Base-by-base conservation (phyloP, 1,139 yeast species). In the Candida albicans region DNA sequence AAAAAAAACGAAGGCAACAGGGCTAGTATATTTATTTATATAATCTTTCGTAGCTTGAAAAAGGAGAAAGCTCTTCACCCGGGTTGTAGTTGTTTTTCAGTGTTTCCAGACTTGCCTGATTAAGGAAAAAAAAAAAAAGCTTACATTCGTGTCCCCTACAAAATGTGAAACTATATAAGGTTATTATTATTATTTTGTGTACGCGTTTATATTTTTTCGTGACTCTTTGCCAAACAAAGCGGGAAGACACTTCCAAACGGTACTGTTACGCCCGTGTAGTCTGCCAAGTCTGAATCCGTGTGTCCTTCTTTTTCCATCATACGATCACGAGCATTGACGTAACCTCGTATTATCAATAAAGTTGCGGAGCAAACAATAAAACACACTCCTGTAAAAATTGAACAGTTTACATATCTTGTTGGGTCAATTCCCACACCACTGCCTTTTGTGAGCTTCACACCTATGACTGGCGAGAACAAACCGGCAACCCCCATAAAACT, bases 331-430 rank as follows among this genome's bases (percentile, higher is more conserved):
- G 76, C 75, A 33, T 73, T 65, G 7, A 79, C 45, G 62, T 75
- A 78, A 0, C 79, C 82, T 52, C 85, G 64, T 39, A 77, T 50
- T 1, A 75, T 30, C 38, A 75, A 56, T 36, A 77, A 54, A 5
- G 58, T 38, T 1, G 64, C 15, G 1, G 76, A 67, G 33, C 79
- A 71, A 1, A 61, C 77, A n/a, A 74, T 44, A 53, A 75, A 80
- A 4, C 77, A 64, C 3, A 64, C 58, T 0, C 85, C 85, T 18
- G 81, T 75, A 57, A 79, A 81, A 3, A 80, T 69, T 0, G 81
- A 65, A 34, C 82, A 77, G 51, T 75, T 53, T 28, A 61, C 56
- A 55, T 79, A 81, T 52, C 72, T 79, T 1, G 63, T 56, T 2
- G 83, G 79, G 45, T 65, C 65, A 1, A 61, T 56, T 3, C 74